phyloP scores from a whole-genome alignment of 371 early-diverging fungal species.

The Mortierella polycephala region DNA sequence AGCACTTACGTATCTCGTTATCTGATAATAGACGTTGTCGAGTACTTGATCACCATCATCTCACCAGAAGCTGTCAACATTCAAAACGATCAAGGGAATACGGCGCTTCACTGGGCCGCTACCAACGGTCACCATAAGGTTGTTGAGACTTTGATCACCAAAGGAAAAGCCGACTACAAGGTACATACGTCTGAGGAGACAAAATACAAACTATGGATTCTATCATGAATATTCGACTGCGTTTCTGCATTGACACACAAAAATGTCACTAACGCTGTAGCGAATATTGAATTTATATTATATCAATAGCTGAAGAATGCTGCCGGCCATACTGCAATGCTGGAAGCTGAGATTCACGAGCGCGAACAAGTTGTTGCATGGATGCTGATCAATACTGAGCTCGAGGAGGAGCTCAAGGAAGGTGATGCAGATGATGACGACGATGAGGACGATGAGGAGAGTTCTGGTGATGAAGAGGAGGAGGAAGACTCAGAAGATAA shows the following conservation, averaged over 20 bases:
- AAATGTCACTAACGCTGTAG: too few species aligned
- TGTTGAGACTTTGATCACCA: slow-evolving; percentile 68
- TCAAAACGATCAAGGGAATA: slow-evolving; percentile 78
- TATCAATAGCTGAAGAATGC: slow-evolving; percentile 67
- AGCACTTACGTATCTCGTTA: too few species aligned
- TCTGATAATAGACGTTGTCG: slow-evolving; percentile 40
- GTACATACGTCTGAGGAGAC: slow-evolving; percentile 50
- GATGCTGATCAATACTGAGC: slow-evolving; percentile 66
- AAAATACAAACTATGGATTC: too few species aligned
- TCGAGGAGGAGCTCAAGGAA: slow-evolving; percentile 63
- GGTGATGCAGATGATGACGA: slow-evolving; percentile 57
- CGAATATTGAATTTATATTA: neutral
- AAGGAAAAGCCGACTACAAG: slow-evolving; percentile 71
- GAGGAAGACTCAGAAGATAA: slow-evolving; percentile 11
- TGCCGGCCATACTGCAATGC: slow-evolving; percentile 67
- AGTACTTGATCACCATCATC: slow-evolving; percentile 46
- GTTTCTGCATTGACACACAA: neutral
- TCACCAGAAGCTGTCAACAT: slow-evolving; percentile 60
- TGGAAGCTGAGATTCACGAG: slow-evolving; percentile 73
- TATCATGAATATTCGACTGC: too few species aligned
- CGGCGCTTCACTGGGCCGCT: slow-evolving; percentile 91
- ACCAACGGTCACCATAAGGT: slow-evolving; percentile 81
- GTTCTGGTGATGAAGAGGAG: slow-evolving; percentile 20
- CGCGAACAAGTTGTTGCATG: slow-evolving; percentile 75
- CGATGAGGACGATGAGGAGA: slow-evolving; percentile 27